Evolutionary conservation across 139 green algal genomes (phyloP).

Genomic region (Chlorella sp.): DNA sequence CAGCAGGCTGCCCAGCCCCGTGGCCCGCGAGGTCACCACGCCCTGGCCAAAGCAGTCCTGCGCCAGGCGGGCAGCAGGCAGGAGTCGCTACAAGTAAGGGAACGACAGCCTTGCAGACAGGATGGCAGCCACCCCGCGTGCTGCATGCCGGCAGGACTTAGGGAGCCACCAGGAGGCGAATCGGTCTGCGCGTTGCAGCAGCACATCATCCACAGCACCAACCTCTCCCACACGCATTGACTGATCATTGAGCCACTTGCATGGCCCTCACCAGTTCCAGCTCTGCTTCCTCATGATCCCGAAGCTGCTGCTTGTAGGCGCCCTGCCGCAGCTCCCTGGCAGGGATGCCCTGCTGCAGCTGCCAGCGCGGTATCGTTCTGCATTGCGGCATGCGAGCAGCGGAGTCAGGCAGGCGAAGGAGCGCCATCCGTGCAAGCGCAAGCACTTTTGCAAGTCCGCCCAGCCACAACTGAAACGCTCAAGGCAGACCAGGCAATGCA

Average conservation of each 20-base stretch:
- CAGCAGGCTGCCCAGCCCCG: background rate
- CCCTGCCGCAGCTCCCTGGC: constrained; percentile 12
- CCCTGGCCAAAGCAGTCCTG: constrained; percentile 43
- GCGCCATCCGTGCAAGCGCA: too few relatives aligned
- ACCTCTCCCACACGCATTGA: too few relatives aligned
- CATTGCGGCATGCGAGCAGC: background rate
- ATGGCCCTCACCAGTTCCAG: constrained; percentile 29
- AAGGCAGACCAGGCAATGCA: too few relatives aligned
- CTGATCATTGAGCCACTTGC: too few relatives aligned
- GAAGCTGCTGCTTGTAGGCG: constrained; percentile 38
- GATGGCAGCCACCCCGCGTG: background rate
- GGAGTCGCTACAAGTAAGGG: background rate
- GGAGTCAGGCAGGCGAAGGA: background rate
- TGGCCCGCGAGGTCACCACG: background rate
- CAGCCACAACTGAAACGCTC: too few relatives aligned
- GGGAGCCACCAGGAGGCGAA: background rate
- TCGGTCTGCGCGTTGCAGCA: too few relatives aligned
- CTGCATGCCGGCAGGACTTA: background rate
- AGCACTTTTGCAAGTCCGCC: too few relatives aligned
- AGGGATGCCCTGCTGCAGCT: background rate
- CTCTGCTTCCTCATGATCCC: constrained; percentile 27
- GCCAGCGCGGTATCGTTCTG: constrained; percentile 16
- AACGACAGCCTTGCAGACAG: background rate
- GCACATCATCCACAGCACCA: too few relatives aligned
- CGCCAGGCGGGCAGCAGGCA: background rate